Base-by-base conservation (phyloP, 75 land plant species). In the Sequoiadendron giganteum region DNA sequence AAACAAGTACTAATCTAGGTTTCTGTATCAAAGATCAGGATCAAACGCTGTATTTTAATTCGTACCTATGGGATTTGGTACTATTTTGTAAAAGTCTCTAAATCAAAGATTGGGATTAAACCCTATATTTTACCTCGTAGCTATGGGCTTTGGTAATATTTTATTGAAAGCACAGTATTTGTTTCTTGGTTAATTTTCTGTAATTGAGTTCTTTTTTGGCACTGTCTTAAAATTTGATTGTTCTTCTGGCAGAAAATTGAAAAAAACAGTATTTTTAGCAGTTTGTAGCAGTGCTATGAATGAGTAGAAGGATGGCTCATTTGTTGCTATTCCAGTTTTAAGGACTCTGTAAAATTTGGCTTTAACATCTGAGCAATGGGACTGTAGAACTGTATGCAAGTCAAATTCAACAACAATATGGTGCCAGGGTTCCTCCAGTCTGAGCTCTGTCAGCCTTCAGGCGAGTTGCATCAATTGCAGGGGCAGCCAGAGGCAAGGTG, bases 371-470 rank as follows among this genome's bases (percentile, higher is more conserved):
- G 77, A 73, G 38, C 77, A 32, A 73, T 73, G 77, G 77, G 16
- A 32, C 11, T 73, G 34, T 73, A 73, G 38, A 34, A 73, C 77
- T 32, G 34, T 73, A 34, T 73, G 77, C 38, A 10, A 73, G 77
- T 73, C 77, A 73, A 34, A 32, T 73, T 73, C 77, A 73, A 73
- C 38, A 73, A 73, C 0, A 73, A 73, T 30, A 82, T 82, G 84
- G n/a, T 82, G 10, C 84, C 84, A 43, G 84, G 84, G 45, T 82
- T 82, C 3, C 84, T 43, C n/a, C 84, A 82, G 48, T 82, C 84
- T 30, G 84, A 82, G 28, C 84, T 42, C 5, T 42, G n/a, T 40
- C 84, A 82, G 84, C 28, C 84, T 42, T 82, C 48, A 10, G 38
- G 84, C 45, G 84, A 82, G 38, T 43, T 82, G 21, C 84, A 82